Percentiles rank a stretch among this genome's conserved stretches.
These are phyloP conservation scores for Articulospora tetracladia DNA, from an alignment of 495 filamentous ascomycete species.

Conservation along the genomic window DNA sequence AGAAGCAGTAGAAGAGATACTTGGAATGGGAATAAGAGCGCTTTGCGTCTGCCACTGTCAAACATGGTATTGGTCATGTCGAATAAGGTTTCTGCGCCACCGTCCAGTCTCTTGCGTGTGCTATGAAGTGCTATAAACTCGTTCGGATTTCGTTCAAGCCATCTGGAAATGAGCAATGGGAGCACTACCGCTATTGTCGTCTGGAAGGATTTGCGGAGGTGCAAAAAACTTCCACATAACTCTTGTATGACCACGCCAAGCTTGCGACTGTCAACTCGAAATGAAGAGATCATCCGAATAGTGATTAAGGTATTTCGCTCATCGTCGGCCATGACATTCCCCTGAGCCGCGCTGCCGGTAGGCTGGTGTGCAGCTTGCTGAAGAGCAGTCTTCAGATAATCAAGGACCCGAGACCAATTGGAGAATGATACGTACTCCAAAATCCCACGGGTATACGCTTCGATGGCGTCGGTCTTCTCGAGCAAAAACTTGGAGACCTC, in stretches of 20 bases:
- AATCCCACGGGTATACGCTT: constrained; percentile 44
- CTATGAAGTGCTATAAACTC: constrained; percentile 59
- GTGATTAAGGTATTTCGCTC: constrained; percentile 46
- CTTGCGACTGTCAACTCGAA: constrained; percentile 59
- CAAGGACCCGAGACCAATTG: constrained; percentile 53
- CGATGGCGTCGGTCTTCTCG: constrained; percentile 31
- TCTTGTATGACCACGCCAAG: constrained; percentile 56
- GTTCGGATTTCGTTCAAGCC: constrained; percentile 57
- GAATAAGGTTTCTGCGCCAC: constrained; percentile 57
- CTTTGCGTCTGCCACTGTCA: constrained; percentile 47
- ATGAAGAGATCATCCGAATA: constrained; percentile 50
- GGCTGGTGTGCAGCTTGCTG: constrained; percentile 40
- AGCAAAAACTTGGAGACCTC: constrained; percentile 29
- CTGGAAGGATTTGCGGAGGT: constrained; percentile 57
- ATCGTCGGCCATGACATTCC: constrained; percentile 41
- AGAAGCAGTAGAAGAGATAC: constrained; percentile 55
- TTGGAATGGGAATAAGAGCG: constrained; percentile 57
- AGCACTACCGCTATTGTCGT: constrained; percentile 56
- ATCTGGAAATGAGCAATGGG: constrained; percentile 54
- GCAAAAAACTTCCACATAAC: constrained; percentile 57
- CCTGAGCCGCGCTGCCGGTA: constrained; percentile 26
- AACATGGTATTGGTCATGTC: constrained; percentile 56
- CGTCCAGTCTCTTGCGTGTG: constrained; percentile 53
- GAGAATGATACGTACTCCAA: constrained; percentile 58
- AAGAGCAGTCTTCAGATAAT: constrained; percentile 45